These are phyloP conservation scores for Aurantiochytrium sp. DNA, from an alignment of 108 stramenopile genomes.

Conservation along the genomic window DNA sequence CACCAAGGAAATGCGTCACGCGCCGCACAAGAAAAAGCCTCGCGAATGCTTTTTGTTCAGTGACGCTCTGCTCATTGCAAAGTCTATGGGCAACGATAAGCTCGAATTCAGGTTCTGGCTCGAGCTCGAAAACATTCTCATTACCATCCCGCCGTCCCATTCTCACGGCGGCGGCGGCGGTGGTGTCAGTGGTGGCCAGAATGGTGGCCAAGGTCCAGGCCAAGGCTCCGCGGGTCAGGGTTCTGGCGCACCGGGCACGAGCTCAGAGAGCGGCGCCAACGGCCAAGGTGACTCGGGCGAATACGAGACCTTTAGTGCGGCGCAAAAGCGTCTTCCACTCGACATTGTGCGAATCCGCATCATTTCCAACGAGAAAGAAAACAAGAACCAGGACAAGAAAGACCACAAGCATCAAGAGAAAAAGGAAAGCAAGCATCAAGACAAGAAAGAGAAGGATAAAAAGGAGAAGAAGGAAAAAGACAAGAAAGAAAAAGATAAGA, in stretches of 20 bases:
- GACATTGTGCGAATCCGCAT: not conserved
- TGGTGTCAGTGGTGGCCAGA: not conserved
- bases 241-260: not conserved
- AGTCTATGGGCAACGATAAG: not conserved
- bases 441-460: not conserved
- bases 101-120: constrained; percentile 13
- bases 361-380: not conserved
- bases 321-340: constrained; percentile 4
- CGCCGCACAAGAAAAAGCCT: not conserved
- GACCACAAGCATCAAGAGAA: not conserved
- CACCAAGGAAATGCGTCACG: constrained; percentile 6
- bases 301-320: not conserved
- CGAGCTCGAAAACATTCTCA: constrained; percentile 6
- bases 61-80: not conserved
- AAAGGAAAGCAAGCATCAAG: not conserved
- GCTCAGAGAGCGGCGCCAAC: not conserved
- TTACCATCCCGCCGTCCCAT: not conserved
- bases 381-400: not conserved
- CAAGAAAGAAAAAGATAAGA: not conserved
- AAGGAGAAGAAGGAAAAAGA: not conserved
- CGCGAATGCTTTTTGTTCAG: not conserved
- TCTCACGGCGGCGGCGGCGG: not conserved
- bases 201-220: not conserved
- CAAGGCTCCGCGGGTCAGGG: not conserved
- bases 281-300: not conserved